Evolutionary conservation across 2,329 filamentous ascomycete genomes (phyloP), one percentile per base, ranked within the genome.

Genomic region (Chrysoporthe deuterocubensis): DNA sequence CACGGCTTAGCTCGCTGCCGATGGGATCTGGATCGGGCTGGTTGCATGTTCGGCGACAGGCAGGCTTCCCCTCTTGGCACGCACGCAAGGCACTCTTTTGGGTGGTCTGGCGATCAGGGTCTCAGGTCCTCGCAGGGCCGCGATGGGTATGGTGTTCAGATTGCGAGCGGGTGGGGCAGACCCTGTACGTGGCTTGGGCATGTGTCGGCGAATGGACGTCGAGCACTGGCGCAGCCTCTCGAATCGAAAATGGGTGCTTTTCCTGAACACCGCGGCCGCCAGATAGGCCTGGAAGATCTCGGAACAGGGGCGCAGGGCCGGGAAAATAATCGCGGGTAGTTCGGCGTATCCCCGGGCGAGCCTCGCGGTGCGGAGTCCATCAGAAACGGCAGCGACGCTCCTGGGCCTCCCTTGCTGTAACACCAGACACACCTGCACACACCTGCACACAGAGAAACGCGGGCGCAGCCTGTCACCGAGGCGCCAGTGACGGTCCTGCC

Each of bases 321-420:
- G 62, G 50, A 9, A 57, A 64, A 64, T 64, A 56, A 48, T 64
- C 62, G 62, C 62, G 42, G 40, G 50, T 18, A 43, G 40, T 44
- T 64, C 62, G 62, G 62, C 62, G 34, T 46, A 64, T 56, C 18
- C 50, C 62, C 62, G 62, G 62, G n/a, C 61, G 34, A 64, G 50
- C 21, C 40, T 44, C 21, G 42, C n/a, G 21, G 32, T 37, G 37
- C 48, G 34, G 37, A 43, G 54, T 48, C 26, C 52, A 40, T 40
- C 63, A 44, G 52, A 46, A 18, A 32, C 32, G 16, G 26, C 26
- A 2, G 26, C 26, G 18, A 26, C 37, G 42, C 13, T 57, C 16
- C 50, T 18, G 42, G 32, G 8, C n/a, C 40, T 34, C 13, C 26
- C 16, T 32, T 21, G 50, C 50, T 54, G 50, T 26, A 16, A 54